Percentiles rank a stretch among this genome's conserved stretches.
Conservation (phyloP, 2,329 filamentous ascomycete genomes). For the Penicillium sp. region DNA sequence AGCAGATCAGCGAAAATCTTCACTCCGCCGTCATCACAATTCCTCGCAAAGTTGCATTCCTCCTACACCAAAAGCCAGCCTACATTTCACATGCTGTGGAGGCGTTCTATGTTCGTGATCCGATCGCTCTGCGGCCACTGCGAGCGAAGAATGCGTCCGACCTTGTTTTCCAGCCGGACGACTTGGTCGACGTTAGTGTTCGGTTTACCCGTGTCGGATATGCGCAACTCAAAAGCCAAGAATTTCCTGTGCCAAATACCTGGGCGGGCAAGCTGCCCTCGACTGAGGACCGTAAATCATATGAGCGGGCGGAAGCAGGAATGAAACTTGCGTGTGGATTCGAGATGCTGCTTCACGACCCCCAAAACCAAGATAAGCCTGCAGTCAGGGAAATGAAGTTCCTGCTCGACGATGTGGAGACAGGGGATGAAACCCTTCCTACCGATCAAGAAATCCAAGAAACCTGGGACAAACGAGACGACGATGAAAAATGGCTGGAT, state of each 20-base stretch:
- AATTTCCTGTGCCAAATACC: constrained; percentile 64
- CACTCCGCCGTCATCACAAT: constrained; percentile 72
- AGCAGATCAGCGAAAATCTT: constrained; percentile 68
- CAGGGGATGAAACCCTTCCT: constrained; percentile 69
- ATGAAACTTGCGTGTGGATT: constrained; percentile 91
- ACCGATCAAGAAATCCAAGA: constrained; percentile 66
- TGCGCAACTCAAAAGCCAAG: constrained; percentile 84
- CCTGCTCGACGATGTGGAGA: constrained; percentile 69
- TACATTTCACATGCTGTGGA: constrained; percentile 82
- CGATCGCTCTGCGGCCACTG: constrained; percentile 68
- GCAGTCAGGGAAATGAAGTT: constrained; percentile 72
- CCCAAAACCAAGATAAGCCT: constrained; percentile 65
- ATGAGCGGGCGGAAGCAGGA: constrained; percentile 61
- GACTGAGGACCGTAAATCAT: constrained; percentile 45
- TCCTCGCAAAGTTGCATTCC: constrained; percentile 75
- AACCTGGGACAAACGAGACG: constrained; percentile 67
- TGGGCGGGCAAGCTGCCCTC: constrained; percentile 49
- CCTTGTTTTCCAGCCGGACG: constrained; percentile 68
- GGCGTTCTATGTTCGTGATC: constrained; percentile 87
- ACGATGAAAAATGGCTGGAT: constrained; percentile 87
- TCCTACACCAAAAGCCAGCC: constrained; percentile 71
- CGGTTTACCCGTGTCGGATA: constrained; percentile 86
- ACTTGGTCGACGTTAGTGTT: constrained; percentile 75
- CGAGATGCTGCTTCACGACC: constrained; percentile 75
- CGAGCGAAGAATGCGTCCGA: constrained; percentile 53